These are phyloP conservation scores for Quercus bicolor DNA, from an alignment of 306 rosid species.

Conservation along the genomic window DNA sequence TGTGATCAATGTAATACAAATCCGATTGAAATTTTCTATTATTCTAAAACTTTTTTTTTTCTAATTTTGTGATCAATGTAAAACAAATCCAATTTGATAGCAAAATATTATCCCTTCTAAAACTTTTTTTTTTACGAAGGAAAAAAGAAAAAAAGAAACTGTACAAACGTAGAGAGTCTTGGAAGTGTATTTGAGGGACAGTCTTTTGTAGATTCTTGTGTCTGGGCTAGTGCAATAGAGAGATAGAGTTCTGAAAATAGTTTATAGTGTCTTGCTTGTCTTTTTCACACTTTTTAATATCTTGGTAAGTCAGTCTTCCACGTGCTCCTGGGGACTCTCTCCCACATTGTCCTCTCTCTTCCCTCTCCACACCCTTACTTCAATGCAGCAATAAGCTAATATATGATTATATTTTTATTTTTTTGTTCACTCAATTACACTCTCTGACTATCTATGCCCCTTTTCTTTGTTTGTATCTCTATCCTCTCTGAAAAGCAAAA, in stretches of 20 bases:
- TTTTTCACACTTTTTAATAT: constrained; percentile 25
- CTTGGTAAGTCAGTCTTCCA: constrained; percentile 46
- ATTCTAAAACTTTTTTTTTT: too few species aligned
- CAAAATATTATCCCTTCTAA: too few species aligned
- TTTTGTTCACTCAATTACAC: constrained; percentile 27
- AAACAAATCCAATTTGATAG: too few species aligned
- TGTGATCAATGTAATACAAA: too few species aligned
- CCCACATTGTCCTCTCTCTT: not conserved
- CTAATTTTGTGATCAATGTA: too few species aligned
- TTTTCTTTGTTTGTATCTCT: constrained; percentile 7
- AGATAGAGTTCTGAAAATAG: not conserved
- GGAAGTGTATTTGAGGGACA: not conserved
- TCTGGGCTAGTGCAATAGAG: not conserved
- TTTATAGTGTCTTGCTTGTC: constrained; percentile 9
- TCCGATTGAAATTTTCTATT: too few species aligned
- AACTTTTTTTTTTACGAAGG: too few species aligned
- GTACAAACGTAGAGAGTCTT: not conserved
- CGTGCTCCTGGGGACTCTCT: constrained; percentile 70
- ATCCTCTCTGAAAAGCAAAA: constrained; percentile 18
- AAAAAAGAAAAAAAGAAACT: not conserved
- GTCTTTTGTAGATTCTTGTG: not conserved
- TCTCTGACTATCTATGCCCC: constrained; percentile 23
- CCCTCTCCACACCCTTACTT: not conserved
- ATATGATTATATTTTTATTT: not conserved
- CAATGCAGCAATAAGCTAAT: not conserved